These are phyloP conservation scores for Citrus australasica DNA, from an alignment of 345 rosid genomes.

Conservation along the genomic window DNA sequence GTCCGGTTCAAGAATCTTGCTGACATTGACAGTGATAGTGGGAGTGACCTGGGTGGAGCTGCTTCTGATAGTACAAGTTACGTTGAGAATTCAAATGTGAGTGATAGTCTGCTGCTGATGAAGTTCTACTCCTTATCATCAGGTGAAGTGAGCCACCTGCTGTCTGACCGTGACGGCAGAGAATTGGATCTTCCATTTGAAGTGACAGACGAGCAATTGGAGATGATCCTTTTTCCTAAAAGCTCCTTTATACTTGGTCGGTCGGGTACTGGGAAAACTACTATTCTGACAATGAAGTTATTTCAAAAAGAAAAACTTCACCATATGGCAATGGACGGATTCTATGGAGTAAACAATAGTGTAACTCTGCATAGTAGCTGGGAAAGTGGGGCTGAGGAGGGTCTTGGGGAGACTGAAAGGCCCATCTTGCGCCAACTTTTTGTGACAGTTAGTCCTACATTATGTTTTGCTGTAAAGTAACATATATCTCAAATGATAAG, in stretches of 20 bases:
- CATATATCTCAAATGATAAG: conserved; percentile 44
- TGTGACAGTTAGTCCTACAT: conserved; percentile 46
- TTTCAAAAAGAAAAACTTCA: conserved; percentile 32
- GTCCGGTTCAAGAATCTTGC: conserved; percentile 1
- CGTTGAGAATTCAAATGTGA: conserved; percentile 41
- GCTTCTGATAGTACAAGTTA: conserved; percentile 19
- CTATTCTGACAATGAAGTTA: conserved; percentile 46
- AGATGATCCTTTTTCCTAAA: conserved; percentile 33
- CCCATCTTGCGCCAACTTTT: conserved; percentile 40
- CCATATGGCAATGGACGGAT: conserved; percentile 26
- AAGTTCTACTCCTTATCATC: conserved; percentile 50
- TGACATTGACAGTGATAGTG: conserved; percentile 12
- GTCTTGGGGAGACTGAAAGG: conserved; percentile 8
- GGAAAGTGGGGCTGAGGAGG: conserved; percentile 2
- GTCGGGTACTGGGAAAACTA: conserved; percentile 66
- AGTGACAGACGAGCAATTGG: conserved; percentile 39
- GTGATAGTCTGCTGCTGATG: conserved; percentile 46
- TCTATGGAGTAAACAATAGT: not conserved
- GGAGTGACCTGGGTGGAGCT: not conserved
- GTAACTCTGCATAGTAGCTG: not conserved
- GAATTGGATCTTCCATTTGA: conserved; percentile 51
- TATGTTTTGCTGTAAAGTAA: conserved; percentile 43
- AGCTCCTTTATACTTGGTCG: conserved; percentile 50
- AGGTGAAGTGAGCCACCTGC: conserved; percentile 31
- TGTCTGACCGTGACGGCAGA: conserved; percentile 31